Evolutionary conservation across 257 asterid species (phyloP).

Genomic region (Solanum habrochaites): DNA sequence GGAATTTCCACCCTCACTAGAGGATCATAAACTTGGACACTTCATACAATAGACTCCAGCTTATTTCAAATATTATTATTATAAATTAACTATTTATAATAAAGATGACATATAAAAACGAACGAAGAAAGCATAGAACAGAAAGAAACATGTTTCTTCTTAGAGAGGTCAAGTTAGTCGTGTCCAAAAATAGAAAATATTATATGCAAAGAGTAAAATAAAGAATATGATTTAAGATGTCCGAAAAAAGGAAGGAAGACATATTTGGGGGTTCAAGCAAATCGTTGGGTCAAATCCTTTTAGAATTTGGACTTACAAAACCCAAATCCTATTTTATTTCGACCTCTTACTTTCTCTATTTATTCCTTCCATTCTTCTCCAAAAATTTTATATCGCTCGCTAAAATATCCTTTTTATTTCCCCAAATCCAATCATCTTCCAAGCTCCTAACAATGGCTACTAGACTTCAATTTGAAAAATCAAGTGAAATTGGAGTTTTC

Average conservation of each 20-base stretch:
- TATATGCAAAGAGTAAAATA: no score
- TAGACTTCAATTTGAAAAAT: not conserved
- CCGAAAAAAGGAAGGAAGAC: not conserved
- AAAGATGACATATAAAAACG: no score
- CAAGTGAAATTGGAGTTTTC: not conserved
- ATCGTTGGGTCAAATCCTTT: not conserved
- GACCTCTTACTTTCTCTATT: not conserved
- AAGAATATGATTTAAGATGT: no score
- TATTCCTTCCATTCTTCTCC: not conserved
- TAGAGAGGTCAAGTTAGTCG: not conserved
- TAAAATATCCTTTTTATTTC: no score
- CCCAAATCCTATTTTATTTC: not conserved
- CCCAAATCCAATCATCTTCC: not conserved
- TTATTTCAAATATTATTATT: no score
- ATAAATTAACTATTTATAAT: no score
- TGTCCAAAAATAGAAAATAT: not conserved
- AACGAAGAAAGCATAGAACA: fast-evolving
- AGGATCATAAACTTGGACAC: not conserved
- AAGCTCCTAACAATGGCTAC: not conserved
- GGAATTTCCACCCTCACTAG: not conserved
- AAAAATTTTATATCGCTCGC: no score
- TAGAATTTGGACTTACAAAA: not conserved
- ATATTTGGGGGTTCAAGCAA: not conserved
- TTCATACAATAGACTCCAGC: not conserved
- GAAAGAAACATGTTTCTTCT: not conserved